These are phyloP conservation scores for Erodium moschatum DNA, from an alignment of 441 rosid species.

Conservation along the genomic window DNA sequence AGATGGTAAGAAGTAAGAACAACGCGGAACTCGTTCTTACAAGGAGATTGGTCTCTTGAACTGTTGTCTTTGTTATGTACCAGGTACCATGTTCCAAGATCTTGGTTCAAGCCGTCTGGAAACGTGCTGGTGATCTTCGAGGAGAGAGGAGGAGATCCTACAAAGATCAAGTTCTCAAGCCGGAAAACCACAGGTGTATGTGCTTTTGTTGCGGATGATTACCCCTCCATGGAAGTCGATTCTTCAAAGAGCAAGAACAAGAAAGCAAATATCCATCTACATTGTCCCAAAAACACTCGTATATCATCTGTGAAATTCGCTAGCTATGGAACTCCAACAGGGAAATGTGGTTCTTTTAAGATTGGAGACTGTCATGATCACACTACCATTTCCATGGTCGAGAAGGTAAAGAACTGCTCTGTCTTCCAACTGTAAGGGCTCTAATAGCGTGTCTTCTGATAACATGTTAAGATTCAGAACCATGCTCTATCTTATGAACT, in stretches of 20 bases:
- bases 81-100: constrained; percentile 93
- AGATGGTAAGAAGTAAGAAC: constrained; percentile 52
- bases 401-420: constrained; percentile 30
- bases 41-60: neutral
- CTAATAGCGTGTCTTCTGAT: too few relatives aligned
- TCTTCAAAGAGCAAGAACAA: neutral
- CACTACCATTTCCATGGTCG: constrained; percentile 29
- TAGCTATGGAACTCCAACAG: constrained; percentile 53
- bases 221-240: constrained; percentile 25
- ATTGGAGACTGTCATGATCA: constrained; percentile 50
- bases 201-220: constrained; percentile 32
- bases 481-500: too few relatives aligned
- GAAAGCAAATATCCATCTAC: constrained; percentile 31
- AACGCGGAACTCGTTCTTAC: too few relatives aligned
- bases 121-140: constrained; percentile 77
- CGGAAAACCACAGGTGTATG: constrained; percentile 41
- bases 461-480: neutral
- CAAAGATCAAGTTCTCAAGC: constrained; percentile 50
- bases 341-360: constrained; percentile 45
- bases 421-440: too few relatives aligned
- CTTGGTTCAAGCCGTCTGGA: constrained; percentile 90
- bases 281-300: constrained; percentile 34
- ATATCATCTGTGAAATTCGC: constrained; percentile 46
- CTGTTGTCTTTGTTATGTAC: constrained; percentile 10
- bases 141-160: constrained; percentile 87